These are phyloP conservation scores for Talaromyces trachyspermus DNA, from an alignment of 495 filamentous ascomycete genomes.

Conservation along the genomic window DNA sequence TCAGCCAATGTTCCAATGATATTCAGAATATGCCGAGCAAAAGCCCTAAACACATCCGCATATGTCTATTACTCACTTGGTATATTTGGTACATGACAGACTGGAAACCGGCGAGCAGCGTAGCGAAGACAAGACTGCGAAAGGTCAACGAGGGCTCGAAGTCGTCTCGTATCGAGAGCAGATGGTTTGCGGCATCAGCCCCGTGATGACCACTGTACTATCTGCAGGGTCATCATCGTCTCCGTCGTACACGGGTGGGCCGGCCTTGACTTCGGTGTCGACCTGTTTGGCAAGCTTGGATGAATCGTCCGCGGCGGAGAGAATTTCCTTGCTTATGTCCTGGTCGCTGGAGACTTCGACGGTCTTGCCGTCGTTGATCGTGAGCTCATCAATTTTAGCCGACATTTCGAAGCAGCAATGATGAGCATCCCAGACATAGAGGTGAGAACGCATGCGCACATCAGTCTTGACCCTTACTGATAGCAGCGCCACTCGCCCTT, in stretches of 20 bases:
- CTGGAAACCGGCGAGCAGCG: constrained; percentile 36
- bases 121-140: constrained; percentile 36
- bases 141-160: constrained; percentile 37
- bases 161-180: constrained; percentile 42
- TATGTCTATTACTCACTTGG: constrained; percentile 15
- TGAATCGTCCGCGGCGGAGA: too few species aligned
- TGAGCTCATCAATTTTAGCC: too few species aligned
- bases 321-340: too few species aligned
- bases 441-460: too few species aligned
- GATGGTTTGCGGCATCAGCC: constrained; percentile 22
- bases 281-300: too few species aligned
- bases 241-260: background rate
- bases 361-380: too few species aligned
- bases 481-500: too few species aligned
- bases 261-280: background rate
- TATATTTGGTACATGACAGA: constrained; percentile 45
- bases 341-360: too few species aligned
- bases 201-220: constrained; percentile 21
- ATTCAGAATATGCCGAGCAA: too few species aligned
- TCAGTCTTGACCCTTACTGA: too few species aligned
- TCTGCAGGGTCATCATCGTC: constrained; percentile 8
- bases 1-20: constrained; percentile 8
- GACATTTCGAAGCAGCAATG: too few species aligned
- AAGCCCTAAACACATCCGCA: constrained; percentile 1
- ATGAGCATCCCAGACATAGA: too few species aligned